Conservation (phyloP, 176 grass and related monocot genomes). For the Oryza rufipogon region DNA sequence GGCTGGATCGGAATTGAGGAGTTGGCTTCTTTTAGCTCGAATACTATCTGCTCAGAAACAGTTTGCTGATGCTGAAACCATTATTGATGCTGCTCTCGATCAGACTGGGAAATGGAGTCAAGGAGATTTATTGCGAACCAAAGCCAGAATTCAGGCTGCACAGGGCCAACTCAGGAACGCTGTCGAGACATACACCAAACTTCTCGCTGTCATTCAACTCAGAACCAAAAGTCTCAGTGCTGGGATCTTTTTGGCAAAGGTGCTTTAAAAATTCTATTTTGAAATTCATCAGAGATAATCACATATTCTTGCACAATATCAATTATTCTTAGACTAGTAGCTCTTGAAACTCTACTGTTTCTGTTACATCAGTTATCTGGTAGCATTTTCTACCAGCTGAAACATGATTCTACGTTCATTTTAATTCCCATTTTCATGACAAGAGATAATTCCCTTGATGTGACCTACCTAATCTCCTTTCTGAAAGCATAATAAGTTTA, state of each 20-base stretch:
- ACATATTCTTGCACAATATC: conserved; percentile 16
- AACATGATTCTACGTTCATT: conserved; percentile 10
- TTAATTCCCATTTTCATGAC: conserved; percentile 17
- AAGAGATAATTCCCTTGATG: conserved; percentile 5
- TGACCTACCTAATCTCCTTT: neutral
- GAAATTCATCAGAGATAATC: conserved; percentile 21
- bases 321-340: conserved; percentile 8
- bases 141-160: conserved; percentile 91
- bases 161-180: conserved; percentile 68
- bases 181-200: conserved; percentile 77
- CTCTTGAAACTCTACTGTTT: conserved; percentile 23
- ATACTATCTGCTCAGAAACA: conserved; percentile 85
- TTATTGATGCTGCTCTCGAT: conserved; percentile 83
- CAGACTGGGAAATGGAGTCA: conserved; percentile 88
- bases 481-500: neutral
- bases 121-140: conserved; percentile 66
- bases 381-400: conserved; percentile 10
- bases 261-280: conserved; percentile 37
- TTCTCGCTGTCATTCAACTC: conserved; percentile 87
- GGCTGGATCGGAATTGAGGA: conserved; percentile 71
- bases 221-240: conserved; percentile 65
- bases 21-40: conserved; percentile 94
- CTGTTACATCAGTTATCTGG: conserved; percentile 4
- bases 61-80: conserved; percentile 69
- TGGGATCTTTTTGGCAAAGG: conserved; percentile 68